Conservation (phyloP, 441 rosid genomes). For the Populus hybrid region DNA sequence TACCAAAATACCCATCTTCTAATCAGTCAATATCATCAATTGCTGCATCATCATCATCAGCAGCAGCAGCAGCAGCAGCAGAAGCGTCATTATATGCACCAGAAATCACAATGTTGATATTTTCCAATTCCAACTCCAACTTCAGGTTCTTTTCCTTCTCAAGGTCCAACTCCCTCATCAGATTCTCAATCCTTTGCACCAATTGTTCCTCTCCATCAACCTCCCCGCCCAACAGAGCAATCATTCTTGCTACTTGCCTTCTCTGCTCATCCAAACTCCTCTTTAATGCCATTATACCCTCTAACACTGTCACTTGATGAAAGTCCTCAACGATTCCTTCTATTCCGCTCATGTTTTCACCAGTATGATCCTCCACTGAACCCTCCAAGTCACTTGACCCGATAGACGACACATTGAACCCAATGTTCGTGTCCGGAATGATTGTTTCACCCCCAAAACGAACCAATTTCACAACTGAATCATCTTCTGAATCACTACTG, state of each 20-base stretch:
- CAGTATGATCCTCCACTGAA: conserved; percentile 16
- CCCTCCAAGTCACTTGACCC: not conserved
- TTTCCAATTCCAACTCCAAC: not conserved
- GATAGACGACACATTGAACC: not conserved
- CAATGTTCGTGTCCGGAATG: not conserved
- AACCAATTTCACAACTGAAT: conserved; percentile 25
- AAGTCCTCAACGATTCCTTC: not conserved
- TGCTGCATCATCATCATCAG: no score
- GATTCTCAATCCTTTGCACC: conserved; percentile 40
- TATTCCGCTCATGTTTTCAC: not conserved
- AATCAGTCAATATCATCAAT: conserved; percentile 7
- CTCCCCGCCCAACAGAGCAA: conserved; percentile 50
- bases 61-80: not conserved
- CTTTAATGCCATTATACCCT: not conserved
- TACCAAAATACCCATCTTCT: conserved; percentile 46
- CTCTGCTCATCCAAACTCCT: conserved; percentile 31
- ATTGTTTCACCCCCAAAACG: conserved; percentile 22
- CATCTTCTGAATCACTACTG: conserved; percentile 35
- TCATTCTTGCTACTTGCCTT: conserved; percentile 44
- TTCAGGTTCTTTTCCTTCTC: conserved; percentile 46
- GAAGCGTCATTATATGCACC: not conserved
- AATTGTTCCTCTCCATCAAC: conserved; percentile 37
- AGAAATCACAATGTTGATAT: not conserved
- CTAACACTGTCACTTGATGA: not conserved
- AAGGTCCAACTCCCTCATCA: conserved; percentile 51